Evolutionary conservation across 2,329 filamentous ascomycete genomes (phyloP).

Genomic region (Cladosporium cucumerinum): DNA sequence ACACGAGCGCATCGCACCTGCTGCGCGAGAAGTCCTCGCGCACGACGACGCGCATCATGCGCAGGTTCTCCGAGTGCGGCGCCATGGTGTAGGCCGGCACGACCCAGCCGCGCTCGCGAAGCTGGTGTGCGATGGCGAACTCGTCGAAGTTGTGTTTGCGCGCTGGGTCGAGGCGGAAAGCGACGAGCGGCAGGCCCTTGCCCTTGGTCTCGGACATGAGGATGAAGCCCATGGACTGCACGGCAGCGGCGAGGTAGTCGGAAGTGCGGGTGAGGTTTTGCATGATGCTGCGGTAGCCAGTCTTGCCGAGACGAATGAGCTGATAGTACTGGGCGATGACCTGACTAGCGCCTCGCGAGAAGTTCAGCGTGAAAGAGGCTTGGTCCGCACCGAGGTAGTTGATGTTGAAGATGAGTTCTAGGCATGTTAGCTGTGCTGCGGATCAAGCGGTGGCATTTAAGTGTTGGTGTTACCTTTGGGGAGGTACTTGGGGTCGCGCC

Average conservation of each 20-base stretch:
- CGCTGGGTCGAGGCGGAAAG: slow-evolving; percentile 69
- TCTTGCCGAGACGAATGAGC: slow-evolving; percentile 89
- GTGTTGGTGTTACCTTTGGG: slow-evolving; percentile 52
- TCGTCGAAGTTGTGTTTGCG: slow-evolving; percentile 55
- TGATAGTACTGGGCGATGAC: slow-evolving; percentile 98
- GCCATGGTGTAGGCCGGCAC: slow-evolving; percentile 98
- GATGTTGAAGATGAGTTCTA: slow-evolving; percentile 95
- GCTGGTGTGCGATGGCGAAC: slow-evolving; percentile 67
- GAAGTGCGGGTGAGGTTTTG: slow-evolving; percentile 84
- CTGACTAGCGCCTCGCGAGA: slow-evolving; percentile 90
- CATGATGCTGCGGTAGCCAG: slow-evolving; percentile 91
- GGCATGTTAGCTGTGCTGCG: neutral
- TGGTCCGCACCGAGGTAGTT: slow-evolving; percentile 97
- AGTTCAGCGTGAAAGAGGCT: slow-evolving; percentile 94
- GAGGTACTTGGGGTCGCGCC: slow-evolving; percentile 77
- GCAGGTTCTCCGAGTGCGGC: slow-evolving; percentile 75
- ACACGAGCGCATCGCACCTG: slow-evolving; percentile 73
- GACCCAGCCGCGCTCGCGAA: slow-evolving; percentile 85
- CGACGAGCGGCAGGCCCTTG: slow-evolving; percentile 80
- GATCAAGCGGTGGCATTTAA: neutral
- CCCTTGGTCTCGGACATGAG: slow-evolving; percentile 82
- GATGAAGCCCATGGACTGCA: slow-evolving; percentile 74
- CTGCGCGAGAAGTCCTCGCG: slow-evolving; percentile 85
- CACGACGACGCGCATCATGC: slow-evolving; percentile 89
- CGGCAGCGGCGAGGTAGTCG: slow-evolving; percentile 75